phyloP scores from a whole-genome alignment of 176 grass and related monocot species.

The Eleusine indica region DNA sequence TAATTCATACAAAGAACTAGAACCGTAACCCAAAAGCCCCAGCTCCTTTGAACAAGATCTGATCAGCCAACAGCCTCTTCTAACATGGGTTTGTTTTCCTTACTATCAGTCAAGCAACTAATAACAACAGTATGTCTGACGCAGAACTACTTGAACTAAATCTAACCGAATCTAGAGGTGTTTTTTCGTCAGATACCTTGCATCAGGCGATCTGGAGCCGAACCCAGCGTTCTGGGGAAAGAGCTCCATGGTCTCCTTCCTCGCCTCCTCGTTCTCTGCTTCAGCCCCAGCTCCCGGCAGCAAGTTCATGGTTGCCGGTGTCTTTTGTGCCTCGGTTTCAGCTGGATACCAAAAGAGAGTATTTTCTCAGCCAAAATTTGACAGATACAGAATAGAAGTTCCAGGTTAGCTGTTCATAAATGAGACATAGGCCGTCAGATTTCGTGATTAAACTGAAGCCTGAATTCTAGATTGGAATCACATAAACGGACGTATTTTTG shows the following conservation, averaged over 20 bases:
- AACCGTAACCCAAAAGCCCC: not conserved
- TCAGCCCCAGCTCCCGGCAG: not conserved
- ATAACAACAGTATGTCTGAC: not conserved
- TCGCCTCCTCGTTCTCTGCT: slow-evolving; percentile 14
- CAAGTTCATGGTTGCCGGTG: slow-evolving; percentile 26
- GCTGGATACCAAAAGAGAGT: slow-evolving; percentile 39
- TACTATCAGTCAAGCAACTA: not conserved
- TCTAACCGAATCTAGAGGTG: not conserved
- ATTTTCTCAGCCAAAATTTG: not conserved
- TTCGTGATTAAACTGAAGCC: not conserved
- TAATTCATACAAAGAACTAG: slow-evolving; percentile 1
- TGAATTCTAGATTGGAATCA: not conserved
- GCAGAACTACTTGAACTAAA: not conserved
- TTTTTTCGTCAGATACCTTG: slow-evolving; percentile 26
- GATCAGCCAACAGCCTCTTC: not conserved
- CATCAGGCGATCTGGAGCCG: slow-evolving; percentile 26
- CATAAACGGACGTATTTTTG: not conserved
- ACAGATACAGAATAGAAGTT: not conserved
- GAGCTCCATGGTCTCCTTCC: slow-evolving; percentile 57
- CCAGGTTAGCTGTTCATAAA: not conserved
- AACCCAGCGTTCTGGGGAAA: slow-evolving; percentile 72
- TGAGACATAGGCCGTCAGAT: not conserved
- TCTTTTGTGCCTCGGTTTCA: slow-evolving; percentile 40
- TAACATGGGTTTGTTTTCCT: not conserved
- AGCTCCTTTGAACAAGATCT: not conserved